Evolutionary conservation across 768 basidiomycete species (phyloP), one percentile per base, ranked within the genome.

Genomic region (Collybiopsis luxurians): DNA sequence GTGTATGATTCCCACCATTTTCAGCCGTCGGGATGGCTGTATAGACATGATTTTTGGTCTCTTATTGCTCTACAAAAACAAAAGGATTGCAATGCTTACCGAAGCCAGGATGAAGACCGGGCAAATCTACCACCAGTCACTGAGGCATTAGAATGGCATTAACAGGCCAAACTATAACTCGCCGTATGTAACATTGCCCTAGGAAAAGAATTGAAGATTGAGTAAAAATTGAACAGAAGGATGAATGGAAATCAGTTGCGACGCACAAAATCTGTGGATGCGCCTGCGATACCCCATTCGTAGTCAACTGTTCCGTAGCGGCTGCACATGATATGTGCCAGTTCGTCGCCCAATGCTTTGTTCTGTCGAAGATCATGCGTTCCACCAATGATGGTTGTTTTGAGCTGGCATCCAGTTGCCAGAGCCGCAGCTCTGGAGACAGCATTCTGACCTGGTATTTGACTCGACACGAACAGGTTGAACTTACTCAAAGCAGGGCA

Each of bases 131-230:
- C 60, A n/a, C n/a, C n/a, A n/a, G n/a, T n/a, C n/a, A n/a, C n/a
- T n/a, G n/a, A n/a, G n/a, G n/a, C n/a, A n/a, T n/a, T n/a, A n/a
- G n/a, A n/a, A n/a, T n/a, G n/a, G n/a, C n/a, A n/a, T n/a, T n/a
- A n/a, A 44, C 31, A 53, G 28, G n/a, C 24, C 39, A 31, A 34
- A 27, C 36, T 12, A 47, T 27, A 38, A 48, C 69, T 48, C 66
- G 89, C 90, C 82, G 60, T 92, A 89, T 4, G 84, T 86, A 23
- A 92, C 75, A 65, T 91, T 90, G 24, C 88, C 88, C 88, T 89
- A 53, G 19, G 4, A 44, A 12, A 34, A 34, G 13, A 34, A 34
- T 23, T 19, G 12, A 17, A 19, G 21, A n/a, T 38, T 15, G n/a
- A 26, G 36, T 6, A 34, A 6, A 5, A 34, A 34, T 34, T 13